phyloP scores from a whole-genome alignment of 495 filamentous ascomycete genomes.

The Neurospora pannonica region DNA sequence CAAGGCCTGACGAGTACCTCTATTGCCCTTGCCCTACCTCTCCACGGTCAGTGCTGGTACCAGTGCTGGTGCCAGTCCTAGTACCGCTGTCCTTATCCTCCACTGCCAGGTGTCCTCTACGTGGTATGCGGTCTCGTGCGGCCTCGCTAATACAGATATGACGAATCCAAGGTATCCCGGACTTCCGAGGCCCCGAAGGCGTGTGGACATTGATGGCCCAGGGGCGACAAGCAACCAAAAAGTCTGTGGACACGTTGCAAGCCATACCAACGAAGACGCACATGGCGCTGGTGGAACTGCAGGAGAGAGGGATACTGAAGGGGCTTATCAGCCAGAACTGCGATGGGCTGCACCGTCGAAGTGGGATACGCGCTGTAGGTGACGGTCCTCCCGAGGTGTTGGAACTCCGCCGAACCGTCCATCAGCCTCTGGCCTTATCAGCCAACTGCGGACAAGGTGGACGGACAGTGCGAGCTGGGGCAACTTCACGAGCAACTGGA shows the following conservation, averaged over 20 bases:
- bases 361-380: slow-evolving; percentile 33
- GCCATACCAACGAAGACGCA: slow-evolving; percentile 37
- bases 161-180: slow-evolving; percentile 26
- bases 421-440: neutral
- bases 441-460: neutral
- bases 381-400: neutral
- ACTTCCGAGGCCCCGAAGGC: slow-evolving; percentile 38
- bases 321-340: slow-evolving; percentile 40
- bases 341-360: slow-evolving; percentile 35
- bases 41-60: neutral
- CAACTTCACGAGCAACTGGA: neutral
- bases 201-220: slow-evolving; percentile 35
- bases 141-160: neutral
- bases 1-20: neutral
- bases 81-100: neutral
- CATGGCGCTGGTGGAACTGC: slow-evolving; percentile 40
- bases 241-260: slow-evolving; percentile 26
- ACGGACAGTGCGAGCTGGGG: neutral
- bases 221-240: slow-evolving; percentile 18
- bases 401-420: no score
- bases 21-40: neutral
- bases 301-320: slow-evolving; percentile 30
- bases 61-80: neutral
- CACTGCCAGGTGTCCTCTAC: neutral
- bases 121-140: neutral